Conservation (phyloP, 345 rosid species). For the Eucalyptus polybractea region DNA sequence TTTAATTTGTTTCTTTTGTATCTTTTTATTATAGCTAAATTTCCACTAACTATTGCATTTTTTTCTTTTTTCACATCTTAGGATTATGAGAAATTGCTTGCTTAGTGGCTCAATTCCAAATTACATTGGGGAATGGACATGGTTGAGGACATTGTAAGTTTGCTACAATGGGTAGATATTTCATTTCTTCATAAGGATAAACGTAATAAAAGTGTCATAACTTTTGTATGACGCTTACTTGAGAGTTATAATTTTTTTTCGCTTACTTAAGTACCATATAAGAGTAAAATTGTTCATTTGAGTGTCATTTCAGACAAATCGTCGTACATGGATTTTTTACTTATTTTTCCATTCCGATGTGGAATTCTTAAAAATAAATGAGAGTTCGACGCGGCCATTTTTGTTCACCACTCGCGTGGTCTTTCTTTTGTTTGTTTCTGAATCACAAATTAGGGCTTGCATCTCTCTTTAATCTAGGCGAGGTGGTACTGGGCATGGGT, state of each 20-base stretch:
- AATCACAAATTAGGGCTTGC: too few relatives aligned
- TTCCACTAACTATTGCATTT: neutral
- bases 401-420: too few relatives aligned
- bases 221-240: too few relatives aligned
- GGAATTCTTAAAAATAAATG: too few relatives aligned
- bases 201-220: rapidly evolving
- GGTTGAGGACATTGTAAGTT: conserved; percentile 37
- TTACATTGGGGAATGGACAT: conserved; percentile 18
- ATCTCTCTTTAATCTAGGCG: too few relatives aligned
- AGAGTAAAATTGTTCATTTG: too few relatives aligned
- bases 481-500: too few relatives aligned
- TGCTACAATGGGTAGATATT: neutral
- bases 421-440: too few relatives aligned
- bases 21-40: neutral
- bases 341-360: rapidly evolving
- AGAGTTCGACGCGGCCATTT: too few relatives aligned
- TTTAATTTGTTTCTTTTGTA: neutral
- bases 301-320: too few relatives aligned
- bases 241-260: rapidly evolving
- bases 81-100: conserved; percentile 54
- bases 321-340: rapidly evolving
- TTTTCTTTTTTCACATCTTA: neutral
- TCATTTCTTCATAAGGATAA: too few relatives aligned
- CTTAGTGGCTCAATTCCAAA: conserved; percentile 36
- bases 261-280: too few relatives aligned